Evolutionary conservation across 2,329 filamentous ascomycete genomes (phyloP).

Genomic region (Xylariaceae sp.): DNA sequence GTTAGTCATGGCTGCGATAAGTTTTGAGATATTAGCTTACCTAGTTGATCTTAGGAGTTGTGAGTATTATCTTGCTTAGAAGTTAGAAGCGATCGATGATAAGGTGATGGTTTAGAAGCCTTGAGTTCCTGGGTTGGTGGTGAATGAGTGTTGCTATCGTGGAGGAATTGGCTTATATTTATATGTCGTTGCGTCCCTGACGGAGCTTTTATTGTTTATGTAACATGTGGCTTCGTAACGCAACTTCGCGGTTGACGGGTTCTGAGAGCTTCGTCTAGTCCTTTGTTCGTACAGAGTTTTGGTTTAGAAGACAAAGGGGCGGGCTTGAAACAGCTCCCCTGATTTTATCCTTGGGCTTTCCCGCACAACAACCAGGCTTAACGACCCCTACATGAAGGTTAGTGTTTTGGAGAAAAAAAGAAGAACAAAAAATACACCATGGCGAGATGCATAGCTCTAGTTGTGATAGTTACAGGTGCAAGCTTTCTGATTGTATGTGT

Average conservation of each 20-base stretch:
- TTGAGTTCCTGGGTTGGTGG: neutral
- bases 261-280: too few relatives aligned
- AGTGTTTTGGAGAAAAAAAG: too few relatives aligned
- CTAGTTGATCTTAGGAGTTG: neutral
- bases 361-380: too few relatives aligned
- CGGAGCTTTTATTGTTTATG: neutral
- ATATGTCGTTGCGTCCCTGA: neutral
- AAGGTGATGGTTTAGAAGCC: neutral
- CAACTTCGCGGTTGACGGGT: neutral
- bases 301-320: too few relatives aligned
- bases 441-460: slow-evolving; percentile 57
- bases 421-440: slow-evolving; percentile 6
- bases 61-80: too few relatives aligned
- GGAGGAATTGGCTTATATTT: neutral
- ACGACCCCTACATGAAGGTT: too few relatives aligned
- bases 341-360: too few relatives aligned
- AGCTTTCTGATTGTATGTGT: slow-evolving; percentile 56
- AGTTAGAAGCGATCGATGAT: neutral
- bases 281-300: too few relatives aligned
- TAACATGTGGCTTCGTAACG: neutral
- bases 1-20: slow-evolving; percentile 3
- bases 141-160: neutral
- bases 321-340: too few relatives aligned
- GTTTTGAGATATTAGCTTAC: neutral
- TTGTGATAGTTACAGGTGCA: slow-evolving; percentile 57